These are phyloP conservation scores for Rhodotorula diobovata DNA, from an alignment of 768 basidiomycete genomes.

Conservation along the genomic window DNA sequence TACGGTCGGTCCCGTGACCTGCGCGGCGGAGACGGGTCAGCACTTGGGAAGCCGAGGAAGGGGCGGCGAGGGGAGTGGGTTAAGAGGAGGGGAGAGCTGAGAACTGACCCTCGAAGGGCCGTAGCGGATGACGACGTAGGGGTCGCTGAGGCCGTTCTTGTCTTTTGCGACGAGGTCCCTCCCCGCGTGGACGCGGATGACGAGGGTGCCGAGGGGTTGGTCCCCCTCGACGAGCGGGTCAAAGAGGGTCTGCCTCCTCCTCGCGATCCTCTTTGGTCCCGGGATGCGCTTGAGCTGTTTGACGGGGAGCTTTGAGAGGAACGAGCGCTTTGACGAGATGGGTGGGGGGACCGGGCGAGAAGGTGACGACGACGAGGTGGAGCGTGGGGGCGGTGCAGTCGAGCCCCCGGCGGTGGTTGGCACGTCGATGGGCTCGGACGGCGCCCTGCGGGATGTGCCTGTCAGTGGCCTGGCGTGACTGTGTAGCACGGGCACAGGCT, in stretches of 20 bases:
- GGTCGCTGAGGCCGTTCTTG: constrained; percentile 42
- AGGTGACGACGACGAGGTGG: background rate
- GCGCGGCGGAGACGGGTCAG: background rate
- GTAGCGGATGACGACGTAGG: constrained; percentile 36
- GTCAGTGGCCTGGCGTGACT: background rate
- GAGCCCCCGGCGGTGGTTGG: no score
- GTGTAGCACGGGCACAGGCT: no score
- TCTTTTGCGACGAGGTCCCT: constrained; percentile 40
- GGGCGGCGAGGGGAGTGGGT: no score
- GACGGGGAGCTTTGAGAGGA: constrained; percentile 20
- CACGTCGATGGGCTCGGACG: background rate
- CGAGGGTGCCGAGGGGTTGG: constrained; percentile 26
- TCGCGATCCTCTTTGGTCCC: background rate
- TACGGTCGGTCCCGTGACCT: constrained; percentile 23
- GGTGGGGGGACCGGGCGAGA: background rate
- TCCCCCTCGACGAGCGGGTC: constrained; percentile 19
- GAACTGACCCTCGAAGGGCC: constrained; percentile 14
- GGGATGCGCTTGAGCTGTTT: constrained; percentile 23
- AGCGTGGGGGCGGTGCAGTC: background rate
- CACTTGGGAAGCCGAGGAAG: no score
- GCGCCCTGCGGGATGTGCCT: background rate
- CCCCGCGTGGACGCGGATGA: constrained; percentile 35
- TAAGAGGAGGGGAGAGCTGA: background rate
- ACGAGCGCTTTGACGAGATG: background rate
- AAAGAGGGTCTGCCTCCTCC: constrained; percentile 15